These are phyloP conservation scores for Peronospora farinosa DNA, from an alignment of 352 stramenopile genomes.

Conservation along the genomic window DNA sequence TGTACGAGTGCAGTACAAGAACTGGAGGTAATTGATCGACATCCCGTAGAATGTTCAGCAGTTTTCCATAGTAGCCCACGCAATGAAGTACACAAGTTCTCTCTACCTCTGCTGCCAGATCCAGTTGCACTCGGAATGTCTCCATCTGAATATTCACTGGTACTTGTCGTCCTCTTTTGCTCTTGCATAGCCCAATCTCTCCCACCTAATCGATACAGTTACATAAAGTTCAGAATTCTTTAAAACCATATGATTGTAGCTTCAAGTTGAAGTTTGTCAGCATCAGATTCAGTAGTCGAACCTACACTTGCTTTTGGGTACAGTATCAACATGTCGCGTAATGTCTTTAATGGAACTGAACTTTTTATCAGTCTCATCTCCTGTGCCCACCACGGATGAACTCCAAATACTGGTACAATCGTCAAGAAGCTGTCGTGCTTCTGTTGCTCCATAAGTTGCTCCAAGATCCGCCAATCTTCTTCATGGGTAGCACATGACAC, in stretches of 20 bases:
- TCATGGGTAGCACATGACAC: slow-evolving; percentile 61
- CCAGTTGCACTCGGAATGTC: slow-evolving; percentile 47
- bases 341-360: slow-evolving; percentile 27
- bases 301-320: slow-evolving; percentile 52
- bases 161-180: slow-evolving; percentile 39
- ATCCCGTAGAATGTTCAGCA: slow-evolving; percentile 48
- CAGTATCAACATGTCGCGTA: slow-evolving; percentile 30
- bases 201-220: slow-evolving; percentile 38
- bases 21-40: slow-evolving; percentile 32
- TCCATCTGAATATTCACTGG: slow-evolving; percentile 38
- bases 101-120: slow-evolving; percentile 41
- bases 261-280: too few relatives aligned
- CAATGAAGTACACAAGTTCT: slow-evolving; percentile 68
- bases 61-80: slow-evolving; percentile 59
- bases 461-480: slow-evolving; percentile 48
- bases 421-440: slow-evolving; percentile 3
- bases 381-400: slow-evolving; percentile 72
- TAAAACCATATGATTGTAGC: too few relatives aligned
- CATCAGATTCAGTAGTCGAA: slow-evolving; percentile 23
- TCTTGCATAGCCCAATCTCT: slow-evolving; percentile 80
- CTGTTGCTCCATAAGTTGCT: slow-evolving; percentile 31
- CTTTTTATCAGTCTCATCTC: slow-evolving; percentile 9
- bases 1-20: slow-evolving; percentile 69
- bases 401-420: slow-evolving; percentile 55
- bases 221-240: not conserved